A percentile compares a stretch with the other conserved stretches of the same genome.
Conservation (phyloP, 257 asterid species). For the Fraxinus americana region DNA sequence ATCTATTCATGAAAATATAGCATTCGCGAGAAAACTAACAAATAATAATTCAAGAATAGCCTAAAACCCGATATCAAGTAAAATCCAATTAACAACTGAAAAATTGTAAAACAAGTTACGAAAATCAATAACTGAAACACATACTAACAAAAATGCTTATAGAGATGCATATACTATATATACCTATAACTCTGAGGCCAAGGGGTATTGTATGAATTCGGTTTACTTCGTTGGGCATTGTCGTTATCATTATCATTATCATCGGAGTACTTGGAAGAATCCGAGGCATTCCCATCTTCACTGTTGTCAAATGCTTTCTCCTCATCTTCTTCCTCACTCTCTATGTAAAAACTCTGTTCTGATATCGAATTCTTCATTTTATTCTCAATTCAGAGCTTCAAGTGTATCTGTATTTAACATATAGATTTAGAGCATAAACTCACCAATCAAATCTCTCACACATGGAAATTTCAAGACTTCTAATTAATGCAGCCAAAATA, state of each 20-base stretch:
- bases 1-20: not conserved
- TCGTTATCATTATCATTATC: constrained; percentile 50
- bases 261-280: constrained; percentile 49
- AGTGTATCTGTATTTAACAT: not conserved
- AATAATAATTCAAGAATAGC: not conserved
- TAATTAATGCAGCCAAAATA: constrained; percentile 5
- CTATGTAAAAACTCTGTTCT: constrained; percentile 79
- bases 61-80: not conserved
- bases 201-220: constrained; percentile 38
- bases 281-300: constrained; percentile 61
- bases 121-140: not conserved
- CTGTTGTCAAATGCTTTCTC: constrained; percentile 47
- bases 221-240: constrained; percentile 39
- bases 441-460: constrained; percentile 1
- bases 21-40: not conserved
- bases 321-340: constrained; percentile 79
- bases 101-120: not conserved
- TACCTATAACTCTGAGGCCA: constrained; percentile 99
- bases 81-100: no score
- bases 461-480: constrained; percentile 24
- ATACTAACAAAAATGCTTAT: not conserved
- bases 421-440: not conserved
- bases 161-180: not conserved
- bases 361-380: constrained; percentile 79
- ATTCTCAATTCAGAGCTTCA: constrained; percentile 22